A percentile compares a stretch with the other conserved stretches of the same genome.
Evolutionary conservation across 441 rosid genomes (phyloP).

Genomic region (Jatropha multifida): DNA sequence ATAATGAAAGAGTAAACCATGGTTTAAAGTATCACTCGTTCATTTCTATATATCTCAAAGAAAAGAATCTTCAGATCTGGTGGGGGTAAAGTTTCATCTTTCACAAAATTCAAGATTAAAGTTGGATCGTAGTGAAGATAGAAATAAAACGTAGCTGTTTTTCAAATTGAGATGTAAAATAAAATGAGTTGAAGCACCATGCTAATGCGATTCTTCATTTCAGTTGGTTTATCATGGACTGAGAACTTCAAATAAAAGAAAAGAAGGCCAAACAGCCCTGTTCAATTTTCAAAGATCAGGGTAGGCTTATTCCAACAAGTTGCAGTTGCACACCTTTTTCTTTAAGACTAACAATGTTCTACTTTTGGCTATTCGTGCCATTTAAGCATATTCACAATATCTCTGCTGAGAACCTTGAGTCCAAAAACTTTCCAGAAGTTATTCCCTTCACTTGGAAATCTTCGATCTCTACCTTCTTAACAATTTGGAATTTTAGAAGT

Average conservation of each 20-base stretch:
- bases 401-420: neutral
- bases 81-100: too few species aligned
- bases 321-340: conserved; percentile 6
- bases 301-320: conserved; percentile 9
- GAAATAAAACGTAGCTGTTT: too few species aligned
- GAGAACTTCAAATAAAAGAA: neutral
- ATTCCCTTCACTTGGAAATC: neutral
- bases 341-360: neutral
- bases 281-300: conserved; percentile 3
- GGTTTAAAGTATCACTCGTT: too few species aligned
- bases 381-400: neutral
- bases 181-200: too few species aligned
- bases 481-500: neutral
- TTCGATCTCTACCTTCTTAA: neutral
- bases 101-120: neutral
- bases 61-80: too few species aligned
- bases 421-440: neutral
- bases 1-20: too few species aligned
- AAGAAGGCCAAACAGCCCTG: neutral
- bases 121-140: neutral
- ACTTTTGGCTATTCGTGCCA: neutral
- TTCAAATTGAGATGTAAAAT: too few species aligned
- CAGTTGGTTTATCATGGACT: too few species aligned
- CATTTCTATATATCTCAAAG: too few species aligned
- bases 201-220: too few species aligned